Evolutionary conservation across 129 eudicot species (phyloP), one percentile per base, ranked within the genome.

Genomic region (Chrysanthemum makinoi): DNA sequence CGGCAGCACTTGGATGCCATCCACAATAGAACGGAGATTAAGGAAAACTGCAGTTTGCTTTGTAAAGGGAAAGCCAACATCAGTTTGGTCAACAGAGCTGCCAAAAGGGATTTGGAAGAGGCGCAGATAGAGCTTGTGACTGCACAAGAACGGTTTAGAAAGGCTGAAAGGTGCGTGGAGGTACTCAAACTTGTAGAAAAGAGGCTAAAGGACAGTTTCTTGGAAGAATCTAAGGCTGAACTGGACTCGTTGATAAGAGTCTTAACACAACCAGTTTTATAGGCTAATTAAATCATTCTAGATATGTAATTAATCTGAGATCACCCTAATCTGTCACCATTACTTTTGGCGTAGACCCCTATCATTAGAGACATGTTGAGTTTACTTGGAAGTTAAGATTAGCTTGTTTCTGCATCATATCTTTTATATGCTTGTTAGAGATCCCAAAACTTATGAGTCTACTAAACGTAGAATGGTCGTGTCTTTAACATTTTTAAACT

Each of bases 141-240:
- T 15, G 84, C 86, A 0, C 76, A 74, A 14, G 48, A 61, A 66
- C 44, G 56, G 62, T 28, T 71, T 15, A 16, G 48, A 11, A 56
- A 84, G 65, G 77, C 79, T 0, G 82, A 85, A 26, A 82, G 65
- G 68, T 75, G 82, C 9, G 35, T 62, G 60, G 63, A 58, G 57
- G 82, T 70, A 20, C 52, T 81, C 22, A 26, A 76, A 4, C 73
- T 67, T 46, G 89, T 85, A 0, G 50, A 51, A 16, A 64, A 68
- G 47, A 85, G 72, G 49, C 58, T 85, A 0, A 68, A 69, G 12
- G 60, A 69, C 1, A 68, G 66, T n/a, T 56, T 85, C 3, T 35
- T 57, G 62, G 65, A 75, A 33, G 44, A 35, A 6, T 63, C 43
- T 22, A 76, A 75, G 53, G 63, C 78, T 6, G 54, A 75, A 64